Percentiles rank a stretch among this genome's conserved stretches.
Evolutionary conservation across 2,329 filamentous ascomycete genomes (phyloP).

Genomic region (Clonostachys sp.): DNA sequence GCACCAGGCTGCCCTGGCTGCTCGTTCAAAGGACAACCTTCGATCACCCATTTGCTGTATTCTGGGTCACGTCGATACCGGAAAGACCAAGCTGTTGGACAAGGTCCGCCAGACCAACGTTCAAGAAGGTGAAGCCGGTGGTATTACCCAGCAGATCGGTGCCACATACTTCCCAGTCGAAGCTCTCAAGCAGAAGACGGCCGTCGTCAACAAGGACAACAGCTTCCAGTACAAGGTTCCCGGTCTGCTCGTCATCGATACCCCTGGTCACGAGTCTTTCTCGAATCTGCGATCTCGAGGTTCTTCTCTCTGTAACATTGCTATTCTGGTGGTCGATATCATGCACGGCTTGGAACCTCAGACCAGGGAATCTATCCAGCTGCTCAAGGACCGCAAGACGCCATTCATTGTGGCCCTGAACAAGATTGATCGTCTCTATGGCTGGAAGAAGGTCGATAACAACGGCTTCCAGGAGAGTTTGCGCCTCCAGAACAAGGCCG

Average conservation of each 20-base stretch:
- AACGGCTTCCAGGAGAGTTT: slow-evolving; percentile 96
- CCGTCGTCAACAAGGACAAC: slow-evolving; percentile 86
- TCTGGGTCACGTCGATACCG: slow-evolving; percentile 98
- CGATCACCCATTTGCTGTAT: slow-evolving; percentile 99
- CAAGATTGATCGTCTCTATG: slow-evolving; percentile 99
- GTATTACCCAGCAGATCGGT: slow-evolving; percentile 99
- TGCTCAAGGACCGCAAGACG: slow-evolving; percentile 89
- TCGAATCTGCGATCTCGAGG: slow-evolving; percentile 95
- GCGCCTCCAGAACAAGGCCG: slow-evolving; percentile 82
- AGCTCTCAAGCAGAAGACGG: slow-evolving; percentile 86
- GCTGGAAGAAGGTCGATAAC: slow-evolving; percentile 98
- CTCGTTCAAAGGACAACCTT: slow-evolving; percentile 88
- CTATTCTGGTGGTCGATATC: slow-evolving; percentile 97
- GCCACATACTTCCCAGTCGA: slow-evolving; percentile 98
- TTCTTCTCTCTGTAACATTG: slow-evolving; percentile 98
- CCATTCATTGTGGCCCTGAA: slow-evolving; percentile 98
- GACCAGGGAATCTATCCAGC: slow-evolving; percentile 93
- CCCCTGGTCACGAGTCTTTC: slow-evolving; percentile 99
- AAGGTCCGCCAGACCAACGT: slow-evolving; percentile 99
- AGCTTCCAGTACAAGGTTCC: slow-evolving; percentile 96
- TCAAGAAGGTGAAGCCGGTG: slow-evolving; percentile 97
- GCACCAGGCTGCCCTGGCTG: slow-evolving; percentile 86
- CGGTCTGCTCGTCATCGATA: slow-evolving; percentile 94
- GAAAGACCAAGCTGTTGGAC: slow-evolving; percentile 98
- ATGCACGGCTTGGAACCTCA: slow-evolving; percentile 99